These are phyloP conservation scores for Aspergillus incahuasiensis DNA, from an alignment of 495 filamentous ascomycete species.

Conservation along the genomic window DNA sequence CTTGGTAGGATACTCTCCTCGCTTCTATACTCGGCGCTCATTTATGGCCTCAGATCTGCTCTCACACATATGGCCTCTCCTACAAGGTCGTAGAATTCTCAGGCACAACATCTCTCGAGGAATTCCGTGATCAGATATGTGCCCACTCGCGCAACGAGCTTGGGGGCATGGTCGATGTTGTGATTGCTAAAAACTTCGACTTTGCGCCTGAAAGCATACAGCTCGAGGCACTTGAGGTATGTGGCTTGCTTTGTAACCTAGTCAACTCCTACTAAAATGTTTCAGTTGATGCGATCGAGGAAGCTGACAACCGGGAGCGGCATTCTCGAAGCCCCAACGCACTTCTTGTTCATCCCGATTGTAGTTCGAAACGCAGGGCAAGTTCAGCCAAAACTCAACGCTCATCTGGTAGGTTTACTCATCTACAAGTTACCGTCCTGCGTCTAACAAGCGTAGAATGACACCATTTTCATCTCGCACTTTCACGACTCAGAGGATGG, in stretches of 20 bases:
- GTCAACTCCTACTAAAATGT: constrained; percentile 11
- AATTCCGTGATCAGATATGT: constrained; percentile 68
- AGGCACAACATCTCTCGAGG: constrained; percentile 66
- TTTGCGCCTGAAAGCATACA: constrained; percentile 67
- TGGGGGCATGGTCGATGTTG: constrained; percentile 56
- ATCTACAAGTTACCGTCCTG: background rate
- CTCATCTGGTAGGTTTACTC: constrained; percentile 41
- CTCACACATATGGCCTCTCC: constrained; percentile 66
- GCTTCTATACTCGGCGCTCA: background rate
- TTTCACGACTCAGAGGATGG: constrained; percentile 72
- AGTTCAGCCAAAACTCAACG: constrained; percentile 31
- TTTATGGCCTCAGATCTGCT: constrained; percentile 48
- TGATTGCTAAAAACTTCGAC: constrained; percentile 79
- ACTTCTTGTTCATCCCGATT: constrained; percentile 77
- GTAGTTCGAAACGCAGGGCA: constrained; percentile 38
- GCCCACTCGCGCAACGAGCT: constrained; percentile 23
- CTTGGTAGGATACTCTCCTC: constrained; percentile 45
- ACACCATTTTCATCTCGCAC: constrained; percentile 85
- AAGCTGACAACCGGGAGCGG: constrained; percentile 68
- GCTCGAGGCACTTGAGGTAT: constrained; percentile 74
- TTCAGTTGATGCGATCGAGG: constrained; percentile 71
- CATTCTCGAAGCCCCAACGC: constrained; percentile 67
- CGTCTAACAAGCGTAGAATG: constrained; percentile 51
- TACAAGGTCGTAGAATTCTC: constrained; percentile 67
- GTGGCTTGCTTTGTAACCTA: too few relatives aligned